Evolutionary conservation across 2,329 filamentous ascomycete species (phyloP).

Genomic region (Acephala macrosclerotiorum): DNA sequence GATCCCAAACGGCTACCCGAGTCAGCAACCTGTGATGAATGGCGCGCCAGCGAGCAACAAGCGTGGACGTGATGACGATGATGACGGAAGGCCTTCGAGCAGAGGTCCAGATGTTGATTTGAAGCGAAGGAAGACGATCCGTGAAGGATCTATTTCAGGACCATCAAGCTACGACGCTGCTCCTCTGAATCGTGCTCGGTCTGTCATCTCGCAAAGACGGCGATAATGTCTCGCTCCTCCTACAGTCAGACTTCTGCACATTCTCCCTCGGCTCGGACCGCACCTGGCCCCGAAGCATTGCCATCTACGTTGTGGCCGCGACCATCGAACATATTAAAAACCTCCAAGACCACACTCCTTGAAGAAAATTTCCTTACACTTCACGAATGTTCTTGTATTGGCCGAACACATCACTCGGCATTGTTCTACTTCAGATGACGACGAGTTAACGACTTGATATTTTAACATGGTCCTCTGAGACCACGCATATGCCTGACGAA

Average conservation of each 20-base stretch:
- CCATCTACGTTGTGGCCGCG: conserved; percentile 32
- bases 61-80: conserved; percentile 54
- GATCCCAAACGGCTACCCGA: conserved; percentile 69
- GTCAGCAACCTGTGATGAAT: conserved; percentile 70
- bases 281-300: conserved; percentile 25
- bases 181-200: conserved; percentile 54
- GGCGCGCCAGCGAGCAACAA: conserved; percentile 57
- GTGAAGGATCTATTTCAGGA: conserved; percentile 63
- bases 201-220: conserved; percentile 51
- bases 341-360: conserved; percentile 42
- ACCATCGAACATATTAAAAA: conserved; percentile 41
- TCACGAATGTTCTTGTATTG: conserved; percentile 49
- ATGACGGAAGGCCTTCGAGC: conserved; percentile 65
- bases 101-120: conserved; percentile 65
- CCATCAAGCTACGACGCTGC: conserved; percentile 55
- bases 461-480: conserved; percentile 44
- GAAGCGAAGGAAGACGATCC: conserved; percentile 82
- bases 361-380: conserved; percentile 37
- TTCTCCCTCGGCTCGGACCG: conserved; percentile 33
- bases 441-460: conserved; percentile 49
- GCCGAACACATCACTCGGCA: conserved; percentile 46
- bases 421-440: conserved; percentile 49
- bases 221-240: conserved; percentile 33
- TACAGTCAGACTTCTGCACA: conserved; percentile 37
- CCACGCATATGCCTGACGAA: conserved; percentile 54